Base-by-base conservation (phyloP, 345 rosid species). In the Ricinus communis region DNA sequence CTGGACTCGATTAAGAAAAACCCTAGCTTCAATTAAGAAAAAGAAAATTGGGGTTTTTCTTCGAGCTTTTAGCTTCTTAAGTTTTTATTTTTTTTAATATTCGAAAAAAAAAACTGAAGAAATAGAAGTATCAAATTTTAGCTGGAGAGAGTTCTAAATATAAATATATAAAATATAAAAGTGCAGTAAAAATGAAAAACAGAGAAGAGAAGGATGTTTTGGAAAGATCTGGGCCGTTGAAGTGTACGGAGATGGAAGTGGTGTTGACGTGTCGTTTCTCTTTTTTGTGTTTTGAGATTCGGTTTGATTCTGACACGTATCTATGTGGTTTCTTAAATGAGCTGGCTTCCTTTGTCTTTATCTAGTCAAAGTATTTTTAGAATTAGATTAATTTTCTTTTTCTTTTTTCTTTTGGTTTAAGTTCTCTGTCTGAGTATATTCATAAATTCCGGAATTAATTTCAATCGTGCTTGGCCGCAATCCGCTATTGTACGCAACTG, bases 1-100 rank as follows among this genome's bases (percentile, higher is more conserved):
- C 74, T 43, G 68, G 18, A 40, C 70, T 50, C 64, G 60, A 70
- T 66, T 9, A 16, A 64, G 19, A 40, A 73, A 76, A 78, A 69
- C 54, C 69, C 79, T 41, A 72, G 30, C 65, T 21, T n/a, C 28
- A 68, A n/a, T n/a, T n/a, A n/a, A n/a, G n/a, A n/a, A n/a, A n/a
- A n/a, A n/a, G n/a, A n/a, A n/a, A n/a, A n/a, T n/a, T 2, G 38
- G 4, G 38, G 6, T 33, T 33, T 33, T 33, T 33, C 38, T 6
- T 33, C n/a, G n/a, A n/a, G n/a, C n/a, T 33, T 33, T 6, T 2
- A 33, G 38, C 38, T 33, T 6, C 38, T 2, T 33, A 33, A 33
- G 5, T 14, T 58, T 31, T 56, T 56, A 38, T 30, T 15, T 31
- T 6, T n/a, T 60, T 50, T 10, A 5, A 41, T 18, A 59, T 18